Percentiles rank a stretch among this genome's conserved stretches.
Conservation (phyloP, 225 moss, liverwort and hornwort genomes). For the Antitrichia curtipendula region DNA sequence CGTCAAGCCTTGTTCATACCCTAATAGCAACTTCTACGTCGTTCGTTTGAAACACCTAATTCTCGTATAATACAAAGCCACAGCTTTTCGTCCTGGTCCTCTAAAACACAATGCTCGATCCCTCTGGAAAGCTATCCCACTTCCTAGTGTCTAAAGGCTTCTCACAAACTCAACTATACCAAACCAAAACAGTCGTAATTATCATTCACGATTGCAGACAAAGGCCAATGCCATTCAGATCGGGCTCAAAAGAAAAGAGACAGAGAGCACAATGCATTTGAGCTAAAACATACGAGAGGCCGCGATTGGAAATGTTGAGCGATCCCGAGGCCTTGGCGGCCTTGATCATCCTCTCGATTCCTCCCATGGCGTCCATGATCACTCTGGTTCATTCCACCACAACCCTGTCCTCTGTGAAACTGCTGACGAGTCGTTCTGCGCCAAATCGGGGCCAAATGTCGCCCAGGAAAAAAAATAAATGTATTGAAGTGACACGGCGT, state of each 20-base stretch:
- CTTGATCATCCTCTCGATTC: slow-evolving; percentile 69
- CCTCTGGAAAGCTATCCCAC: background rate
- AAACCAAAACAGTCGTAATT: background rate
- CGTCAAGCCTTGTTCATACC: background rate
- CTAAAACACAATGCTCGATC: background rate
- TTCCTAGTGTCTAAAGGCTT: background rate
- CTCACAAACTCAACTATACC: background rate
- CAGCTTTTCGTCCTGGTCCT: background rate
- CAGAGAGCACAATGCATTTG: background rate
- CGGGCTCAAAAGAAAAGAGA: background rate
- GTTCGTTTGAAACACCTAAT: background rate
- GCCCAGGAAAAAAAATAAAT: background rate
- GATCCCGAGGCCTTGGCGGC: slow-evolving; percentile 78
- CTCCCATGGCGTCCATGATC: slow-evolving; percentile 26
- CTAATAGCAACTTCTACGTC: background rate
- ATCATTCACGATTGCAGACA: background rate
- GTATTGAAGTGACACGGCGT: background rate
- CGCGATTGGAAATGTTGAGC: slow-evolving; percentile 72
- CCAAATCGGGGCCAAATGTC: background rate
- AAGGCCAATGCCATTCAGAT: background rate
- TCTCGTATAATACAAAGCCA: background rate
- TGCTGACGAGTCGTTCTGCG: background rate
- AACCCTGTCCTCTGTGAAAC: background rate
- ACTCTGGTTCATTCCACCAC: slow-evolving; percentile 27
- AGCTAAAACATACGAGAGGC: slow-evolving; percentile 32